phyloP scores from a whole-genome alignment of 2,329 filamentous ascomycete species.

The Trichoderma citrinoviride region DNA sequence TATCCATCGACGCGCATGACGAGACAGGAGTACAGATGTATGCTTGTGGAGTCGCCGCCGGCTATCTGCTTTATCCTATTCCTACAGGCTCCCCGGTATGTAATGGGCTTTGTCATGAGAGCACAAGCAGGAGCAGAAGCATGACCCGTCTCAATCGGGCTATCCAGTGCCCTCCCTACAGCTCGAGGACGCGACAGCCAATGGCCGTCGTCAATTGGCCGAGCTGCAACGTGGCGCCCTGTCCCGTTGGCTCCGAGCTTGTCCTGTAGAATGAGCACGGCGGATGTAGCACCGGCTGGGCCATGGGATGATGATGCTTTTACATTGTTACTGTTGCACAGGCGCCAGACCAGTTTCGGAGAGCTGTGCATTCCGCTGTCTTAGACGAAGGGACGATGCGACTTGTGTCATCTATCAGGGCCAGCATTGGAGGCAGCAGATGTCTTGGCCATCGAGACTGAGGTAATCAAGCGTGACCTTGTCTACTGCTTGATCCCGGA shows the following conservation, averaged over 20 bases:
- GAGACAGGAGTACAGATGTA: constrained; percentile 10
- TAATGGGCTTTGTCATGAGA: constrained; percentile 10
- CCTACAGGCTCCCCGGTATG: background rate
- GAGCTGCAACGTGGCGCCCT: constrained; percentile 25
- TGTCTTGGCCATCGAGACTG: background rate
- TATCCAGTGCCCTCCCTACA: constrained; percentile 20
- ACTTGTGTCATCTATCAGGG: background rate
- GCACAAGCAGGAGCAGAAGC: background rate
- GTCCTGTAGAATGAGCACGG: background rate
- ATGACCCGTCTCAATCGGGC: constrained; percentile 15
- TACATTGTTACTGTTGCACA: background rate
- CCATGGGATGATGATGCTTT: background rate
- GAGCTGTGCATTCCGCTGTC: background rate
- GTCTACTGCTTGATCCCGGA: too few relatives aligned
- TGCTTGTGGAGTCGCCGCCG: background rate
- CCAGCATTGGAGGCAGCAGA: background rate
- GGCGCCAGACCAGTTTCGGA: background rate
- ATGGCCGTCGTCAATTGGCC: constrained; percentile 23
- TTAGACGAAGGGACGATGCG: background rate
- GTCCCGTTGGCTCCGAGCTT: constrained; percentile 14
- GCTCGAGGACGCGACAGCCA: constrained; percentile 9
- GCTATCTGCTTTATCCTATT: too few relatives aligned
- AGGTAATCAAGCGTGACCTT: too few relatives aligned
- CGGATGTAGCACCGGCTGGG: constrained; percentile 15
- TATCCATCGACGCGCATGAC: constrained; percentile 18